Conservation (phyloP, 2,329 filamentous ascomycete genomes). For the Trichophaea hybrida region DNA sequence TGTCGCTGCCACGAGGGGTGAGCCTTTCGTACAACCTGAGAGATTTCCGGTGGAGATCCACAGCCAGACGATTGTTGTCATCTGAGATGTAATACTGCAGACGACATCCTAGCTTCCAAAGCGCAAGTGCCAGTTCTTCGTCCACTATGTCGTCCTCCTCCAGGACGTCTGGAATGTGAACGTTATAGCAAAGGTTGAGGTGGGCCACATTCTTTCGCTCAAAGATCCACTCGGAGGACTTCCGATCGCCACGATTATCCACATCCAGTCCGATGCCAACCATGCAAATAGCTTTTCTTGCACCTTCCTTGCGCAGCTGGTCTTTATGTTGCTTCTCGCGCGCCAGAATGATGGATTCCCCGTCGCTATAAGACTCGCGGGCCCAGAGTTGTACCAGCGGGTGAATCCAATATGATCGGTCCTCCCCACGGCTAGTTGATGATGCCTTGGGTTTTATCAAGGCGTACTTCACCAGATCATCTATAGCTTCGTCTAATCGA, state of each 20-base stretch:
- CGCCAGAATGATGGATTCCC: neutral
- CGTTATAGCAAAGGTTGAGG: conserved; percentile 5
- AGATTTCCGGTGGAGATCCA: neutral
- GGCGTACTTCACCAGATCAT: conserved; percentile 4
- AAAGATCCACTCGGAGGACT: conserved; percentile 1
- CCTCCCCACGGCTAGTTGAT: neutral
- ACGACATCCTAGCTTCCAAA: neutral
- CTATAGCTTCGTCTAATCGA: conserved; percentile 4
- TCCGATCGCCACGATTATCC: neutral
- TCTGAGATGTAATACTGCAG: too few species aligned
- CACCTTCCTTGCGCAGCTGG: neutral
- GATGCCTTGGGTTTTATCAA: conserved; percentile 1
- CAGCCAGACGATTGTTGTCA: neutral
- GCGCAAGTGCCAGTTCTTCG: neutral
- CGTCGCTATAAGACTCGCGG: neutral
- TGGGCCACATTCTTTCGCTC: conserved; percentile 4
- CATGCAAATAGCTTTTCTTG: neutral
- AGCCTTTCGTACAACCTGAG: neutral
- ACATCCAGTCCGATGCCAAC: neutral
- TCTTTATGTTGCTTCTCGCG: neutral
- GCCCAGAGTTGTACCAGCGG: conserved; percentile 6
- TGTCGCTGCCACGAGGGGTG: neutral
- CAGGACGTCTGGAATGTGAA: conserved; percentile 3
- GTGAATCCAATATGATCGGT: conserved; percentile 5
- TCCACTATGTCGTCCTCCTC: neutral